Percentiles rank a stretch among this genome's conserved stretches.
Conservation (phyloP, 1,284 basidiomycete species). For the Sporisorium iseilematis-ciliati region DNA sequence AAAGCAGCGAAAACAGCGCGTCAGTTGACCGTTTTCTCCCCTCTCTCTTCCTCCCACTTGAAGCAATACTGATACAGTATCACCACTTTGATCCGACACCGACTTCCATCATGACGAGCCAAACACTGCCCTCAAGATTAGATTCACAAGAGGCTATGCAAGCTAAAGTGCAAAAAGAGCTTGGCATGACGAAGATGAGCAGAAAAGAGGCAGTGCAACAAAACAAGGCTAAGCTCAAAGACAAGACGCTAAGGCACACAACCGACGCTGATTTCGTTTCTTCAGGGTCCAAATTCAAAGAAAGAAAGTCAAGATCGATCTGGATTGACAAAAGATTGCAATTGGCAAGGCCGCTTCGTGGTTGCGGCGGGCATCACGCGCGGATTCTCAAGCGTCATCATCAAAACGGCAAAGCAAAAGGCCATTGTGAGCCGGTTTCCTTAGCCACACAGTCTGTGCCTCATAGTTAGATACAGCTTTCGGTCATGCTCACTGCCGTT, state of each 20-base stretch:
- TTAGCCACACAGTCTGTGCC: neutral
- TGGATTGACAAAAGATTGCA: slow-evolving; percentile 1
- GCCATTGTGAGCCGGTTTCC: neutral
- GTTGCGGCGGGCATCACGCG: slow-evolving; percentile 17
- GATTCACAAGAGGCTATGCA: neutral
- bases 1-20: neutral
- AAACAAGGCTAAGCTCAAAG: neutral
- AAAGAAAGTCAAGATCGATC: slow-evolving; percentile 21
- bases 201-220: slow-evolving; percentile 1
- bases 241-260: neutral
- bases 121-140: neutral
- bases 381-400: slow-evolving; percentile 2
- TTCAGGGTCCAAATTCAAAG: slow-evolving; percentile 8
- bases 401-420: neutral
- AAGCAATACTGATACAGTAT: too few relatives aligned
- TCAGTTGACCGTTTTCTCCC: too few relatives aligned
- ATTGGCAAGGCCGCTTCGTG: too few relatives aligned
- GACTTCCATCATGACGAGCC: neutral
- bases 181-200: neutral
- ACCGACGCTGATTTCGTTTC: too few relatives aligned
- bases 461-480: neutral
- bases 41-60: too few relatives aligned
- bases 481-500: slow-evolving; percentile 4
- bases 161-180: neutral
- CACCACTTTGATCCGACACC: too few relatives aligned